Conservation (phyloP, 768 basidiomycete species). For the Dictyophora rubrovolvata region DNA sequence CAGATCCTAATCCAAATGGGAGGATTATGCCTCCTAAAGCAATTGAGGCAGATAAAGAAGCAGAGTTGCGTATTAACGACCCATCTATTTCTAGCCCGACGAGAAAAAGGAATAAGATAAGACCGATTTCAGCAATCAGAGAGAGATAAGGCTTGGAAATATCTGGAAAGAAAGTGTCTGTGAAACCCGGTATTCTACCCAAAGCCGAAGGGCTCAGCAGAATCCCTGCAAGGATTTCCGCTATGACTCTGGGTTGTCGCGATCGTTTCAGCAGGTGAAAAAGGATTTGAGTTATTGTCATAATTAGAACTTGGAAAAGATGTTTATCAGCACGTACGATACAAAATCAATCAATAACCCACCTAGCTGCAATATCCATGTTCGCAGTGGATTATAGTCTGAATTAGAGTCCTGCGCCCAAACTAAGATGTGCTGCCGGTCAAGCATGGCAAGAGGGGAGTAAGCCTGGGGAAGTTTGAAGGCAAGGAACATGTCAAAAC, state of each 20-base stretch:
- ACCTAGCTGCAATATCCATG: constrained; percentile 6
- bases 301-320: neutral
- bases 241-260: constrained; percentile 3
- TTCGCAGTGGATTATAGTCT: neutral
- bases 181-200: neutral
- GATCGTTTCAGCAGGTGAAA: neutral
- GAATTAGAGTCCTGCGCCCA: neutral
- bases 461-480: too few relatives aligned
- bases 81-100: constrained; percentile 6
- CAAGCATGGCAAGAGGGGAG: too few relatives aligned
- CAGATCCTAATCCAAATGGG: constrained; percentile 34
- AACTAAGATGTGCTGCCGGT: neutral
- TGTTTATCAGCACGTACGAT: neutral
- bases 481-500: too few relatives aligned
- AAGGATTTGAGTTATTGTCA: neutral
- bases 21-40: constrained; percentile 29
- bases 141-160: neutral
- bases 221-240: neutral
- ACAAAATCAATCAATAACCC: neutral
- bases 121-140: neutral
- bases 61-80: constrained; percentile 15
- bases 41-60: constrained; percentile 16
- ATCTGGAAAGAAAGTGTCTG: neutral
- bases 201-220: neutral
- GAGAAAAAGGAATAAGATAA: constrained; percentile 3